These are phyloP conservation scores for Candida ortonii DNA, from an alignment of 805 yeast species.

Conservation along the genomic window DNA sequence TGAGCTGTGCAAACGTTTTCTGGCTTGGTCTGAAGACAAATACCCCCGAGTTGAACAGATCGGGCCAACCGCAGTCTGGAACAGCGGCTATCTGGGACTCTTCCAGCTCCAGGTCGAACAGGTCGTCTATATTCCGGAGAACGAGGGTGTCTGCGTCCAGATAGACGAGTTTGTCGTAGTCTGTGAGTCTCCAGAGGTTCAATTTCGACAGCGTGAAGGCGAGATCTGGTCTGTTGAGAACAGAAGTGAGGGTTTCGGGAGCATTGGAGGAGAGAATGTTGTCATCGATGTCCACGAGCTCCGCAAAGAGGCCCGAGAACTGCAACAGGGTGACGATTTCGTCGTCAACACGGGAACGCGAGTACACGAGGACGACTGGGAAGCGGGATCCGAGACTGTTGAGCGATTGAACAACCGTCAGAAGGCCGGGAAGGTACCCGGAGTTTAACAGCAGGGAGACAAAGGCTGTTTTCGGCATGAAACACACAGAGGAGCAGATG, in stretches of 20 bases:
- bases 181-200: constrained; percentile 46
- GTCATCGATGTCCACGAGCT: constrained; percentile 24
- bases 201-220: constrained; percentile 50
- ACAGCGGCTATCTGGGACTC: constrained; percentile 45
- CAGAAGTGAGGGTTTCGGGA: constrained; percentile 14
- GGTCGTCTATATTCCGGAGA: constrained; percentile 34
- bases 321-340: constrained; percentile 14
- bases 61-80: constrained; percentile 92
- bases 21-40: constrained; percentile 55
- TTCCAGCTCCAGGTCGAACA: constrained; percentile 27
- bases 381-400: constrained; percentile 13
- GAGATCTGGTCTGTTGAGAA: constrained; percentile 33
- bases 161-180: constrained; percentile 50
- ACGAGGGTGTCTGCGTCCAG: constrained; percentile 59
- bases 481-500: background rate
- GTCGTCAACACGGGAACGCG: constrained; percentile 13
- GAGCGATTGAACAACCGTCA: constrained; percentile 31
- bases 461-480: constrained; percentile 17
- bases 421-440: constrained; percentile 37
- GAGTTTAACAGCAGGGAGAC: constrained; percentile 35
- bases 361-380: constrained; percentile 27
- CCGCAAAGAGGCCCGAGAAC: constrained; percentile 16
- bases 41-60: constrained; percentile 80
- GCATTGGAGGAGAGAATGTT: constrained; percentile 22
- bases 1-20: constrained; percentile 41